Conservation (phyloP, 805 yeast genomes). For the Saturnispora bothae region DNA sequence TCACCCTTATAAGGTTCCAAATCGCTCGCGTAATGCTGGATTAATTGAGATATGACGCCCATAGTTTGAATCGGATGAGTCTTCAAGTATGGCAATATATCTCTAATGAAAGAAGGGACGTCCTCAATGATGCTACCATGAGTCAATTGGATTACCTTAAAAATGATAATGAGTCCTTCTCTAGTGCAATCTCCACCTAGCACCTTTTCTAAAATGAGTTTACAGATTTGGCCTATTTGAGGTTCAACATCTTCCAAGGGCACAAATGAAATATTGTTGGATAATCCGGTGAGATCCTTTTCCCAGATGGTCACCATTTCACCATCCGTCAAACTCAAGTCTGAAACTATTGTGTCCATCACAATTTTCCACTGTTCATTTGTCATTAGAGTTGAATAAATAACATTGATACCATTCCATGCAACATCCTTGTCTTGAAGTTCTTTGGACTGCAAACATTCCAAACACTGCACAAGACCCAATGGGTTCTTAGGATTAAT, state of each 20-base stretch:
- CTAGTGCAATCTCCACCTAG: not conserved
- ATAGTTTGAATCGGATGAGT: not conserved
- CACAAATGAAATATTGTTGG: constrained; percentile 1
- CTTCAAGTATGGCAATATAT: not conserved
- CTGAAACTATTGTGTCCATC: not conserved
- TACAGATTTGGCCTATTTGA: too few species aligned
- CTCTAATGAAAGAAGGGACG: not conserved
- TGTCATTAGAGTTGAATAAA: constrained; percentile 2
- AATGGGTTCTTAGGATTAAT: not conserved
- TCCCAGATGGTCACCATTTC: not conserved
- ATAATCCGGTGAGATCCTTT: constrained; percentile 2
- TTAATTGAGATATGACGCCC: not conserved
- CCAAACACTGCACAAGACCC: constrained; percentile 2
- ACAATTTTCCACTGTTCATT: constrained; percentile 2
- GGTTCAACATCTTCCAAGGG: not conserved
- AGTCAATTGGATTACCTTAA: not conserved
- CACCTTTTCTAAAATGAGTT: not conserved
- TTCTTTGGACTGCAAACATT: not conserved
- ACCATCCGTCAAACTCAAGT: not conserved
- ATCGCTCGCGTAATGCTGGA: not conserved
- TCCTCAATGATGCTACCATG: not conserved
- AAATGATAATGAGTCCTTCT: not conserved
- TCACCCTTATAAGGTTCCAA: not conserved
- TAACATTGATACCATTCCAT: constrained; percentile 6
- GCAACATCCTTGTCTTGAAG: constrained; percentile 1